Conservation (phyloP, 108 stramenopile genomes). For the Cylindrotheca closterium region DNA sequence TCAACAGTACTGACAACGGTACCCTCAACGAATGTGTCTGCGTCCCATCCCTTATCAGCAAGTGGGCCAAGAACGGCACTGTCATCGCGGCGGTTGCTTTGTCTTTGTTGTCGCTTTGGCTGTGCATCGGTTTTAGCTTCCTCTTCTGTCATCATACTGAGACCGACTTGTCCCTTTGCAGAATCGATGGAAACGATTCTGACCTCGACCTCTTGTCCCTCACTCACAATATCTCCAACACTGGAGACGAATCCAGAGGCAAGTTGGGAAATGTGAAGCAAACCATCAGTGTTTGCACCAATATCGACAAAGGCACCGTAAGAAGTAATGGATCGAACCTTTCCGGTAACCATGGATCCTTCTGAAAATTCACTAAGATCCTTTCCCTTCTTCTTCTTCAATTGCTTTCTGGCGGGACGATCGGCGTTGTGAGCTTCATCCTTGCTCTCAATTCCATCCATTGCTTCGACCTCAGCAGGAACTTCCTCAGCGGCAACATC, state of each 20-base stretch:
- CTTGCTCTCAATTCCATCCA: slow-evolving; percentile 73
- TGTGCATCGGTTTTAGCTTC: slow-evolving; percentile 63
- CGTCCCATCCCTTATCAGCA: slow-evolving; percentile 79
- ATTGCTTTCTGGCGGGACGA: slow-evolving; percentile 69
- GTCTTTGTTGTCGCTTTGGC: slow-evolving; percentile 44
- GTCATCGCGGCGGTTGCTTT: slow-evolving; percentile 61
- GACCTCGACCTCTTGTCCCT: slow-evolving; percentile 84
- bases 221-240: slow-evolving; percentile 80
- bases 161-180: slow-evolving; percentile 86
- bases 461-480: slow-evolving; percentile 71
- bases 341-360: slow-evolving; percentile 80
- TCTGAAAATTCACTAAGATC: slow-evolving; percentile 76
- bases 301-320: slow-evolving; percentile 97
- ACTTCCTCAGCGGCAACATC: slow-evolving; percentile 44
- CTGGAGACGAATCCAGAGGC: slow-evolving; percentile 83
- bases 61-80: slow-evolving; percentile 54
- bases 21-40: slow-evolving; percentile 78
- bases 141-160: slow-evolving; percentile 76
- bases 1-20: slow-evolving; percentile 86
- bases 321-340: slow-evolving; percentile 79
- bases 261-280: slow-evolving; percentile 93
- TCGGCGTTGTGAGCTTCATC: slow-evolving; percentile 87
- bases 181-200: slow-evolving; percentile 84
- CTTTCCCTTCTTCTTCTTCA: slow-evolving; percentile 76
- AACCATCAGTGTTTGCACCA: slow-evolving; percentile 88